These are phyloP conservation scores for Epichloe scottii DNA, from an alignment of 2,329 filamentous ascomycete genomes.

Conservation along the genomic window DNA sequence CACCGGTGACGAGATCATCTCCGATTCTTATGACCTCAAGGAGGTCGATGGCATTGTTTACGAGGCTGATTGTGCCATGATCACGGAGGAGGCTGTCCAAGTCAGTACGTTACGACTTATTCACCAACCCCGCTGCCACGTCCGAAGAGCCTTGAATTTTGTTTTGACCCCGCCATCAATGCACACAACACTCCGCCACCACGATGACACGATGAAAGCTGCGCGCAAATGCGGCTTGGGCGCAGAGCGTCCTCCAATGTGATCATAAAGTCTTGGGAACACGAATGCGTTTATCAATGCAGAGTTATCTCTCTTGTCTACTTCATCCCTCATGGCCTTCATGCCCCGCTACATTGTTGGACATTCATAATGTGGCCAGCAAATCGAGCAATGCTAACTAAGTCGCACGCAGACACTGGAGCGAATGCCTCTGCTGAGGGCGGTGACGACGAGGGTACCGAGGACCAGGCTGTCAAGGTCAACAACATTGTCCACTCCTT, in stretches of 20 bases:
- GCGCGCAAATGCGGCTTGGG: not conserved
- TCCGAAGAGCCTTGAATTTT: not conserved
- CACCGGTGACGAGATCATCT: constrained; percentile 89
- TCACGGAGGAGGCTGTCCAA: constrained; percentile 61
- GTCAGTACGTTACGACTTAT: constrained; percentile 46
- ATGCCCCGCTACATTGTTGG: not conserved
- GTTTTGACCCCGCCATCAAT: not conserved
- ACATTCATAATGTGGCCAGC: not conserved
- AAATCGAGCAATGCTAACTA: not conserved
- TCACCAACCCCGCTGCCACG: not conserved
- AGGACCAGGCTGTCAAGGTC: constrained; percentile 60
- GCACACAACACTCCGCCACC: not conserved
- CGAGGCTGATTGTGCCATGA: constrained; percentile 87
- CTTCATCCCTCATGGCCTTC: not conserved
- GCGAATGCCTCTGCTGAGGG: constrained; percentile 97
- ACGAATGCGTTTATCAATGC: too few species aligned
- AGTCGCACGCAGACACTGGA: constrained; percentile 54
- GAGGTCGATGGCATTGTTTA: constrained; percentile 68
- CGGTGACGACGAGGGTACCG: constrained; percentile 65
- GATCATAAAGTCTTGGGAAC: not conserved
- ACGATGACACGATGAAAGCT: not conserved
- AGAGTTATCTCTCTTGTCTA: not conserved
- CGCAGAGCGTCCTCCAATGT: too few species aligned
- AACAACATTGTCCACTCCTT: constrained; percentile 92
- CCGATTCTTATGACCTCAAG: constrained; percentile 82